Evolutionary conservation across 2,329 filamentous ascomycete species (phyloP).

Genomic region (Didymella arachidicola): DNA sequence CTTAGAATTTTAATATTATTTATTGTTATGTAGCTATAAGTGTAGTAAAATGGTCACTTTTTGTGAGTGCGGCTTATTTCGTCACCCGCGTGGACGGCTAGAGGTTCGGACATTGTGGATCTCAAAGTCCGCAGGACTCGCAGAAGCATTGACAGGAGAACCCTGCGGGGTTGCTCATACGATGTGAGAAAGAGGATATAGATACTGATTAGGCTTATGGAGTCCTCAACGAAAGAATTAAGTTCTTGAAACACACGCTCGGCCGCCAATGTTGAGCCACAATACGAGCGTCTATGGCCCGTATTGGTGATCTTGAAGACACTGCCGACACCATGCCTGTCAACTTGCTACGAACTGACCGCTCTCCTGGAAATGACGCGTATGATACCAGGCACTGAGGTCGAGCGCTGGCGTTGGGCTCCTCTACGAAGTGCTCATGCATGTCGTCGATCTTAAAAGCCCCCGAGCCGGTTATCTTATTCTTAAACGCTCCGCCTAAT

Average conservation of each 20-base stretch:
- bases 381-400: conserved; percentile 1
- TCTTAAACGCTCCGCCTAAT: too few species aligned
- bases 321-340: background rate
- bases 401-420: conserved; percentile 8
- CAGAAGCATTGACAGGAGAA: background rate
- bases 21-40: too few species aligned
- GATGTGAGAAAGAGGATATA: background rate
- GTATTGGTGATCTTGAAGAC: background rate
- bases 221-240: conserved; percentile 1
- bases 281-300: background rate
- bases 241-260: conserved; percentile 4
- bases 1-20: too few species aligned
- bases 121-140: background rate
- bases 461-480: conserved; percentile 13
- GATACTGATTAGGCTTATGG: background rate
- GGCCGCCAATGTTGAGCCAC: background rate
- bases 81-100: too few species aligned
- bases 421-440: conserved; percentile 6
- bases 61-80: too few species aligned
- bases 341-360: background rate
- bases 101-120: background rate
- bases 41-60: too few species aligned
- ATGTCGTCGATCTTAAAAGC: conserved; percentile 3
- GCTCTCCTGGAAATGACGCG: background rate
- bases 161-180: background rate